phyloP scores from a whole-genome alignment of 2,329 filamentous ascomycete species.

The Scytalidium lignicola region DNA sequence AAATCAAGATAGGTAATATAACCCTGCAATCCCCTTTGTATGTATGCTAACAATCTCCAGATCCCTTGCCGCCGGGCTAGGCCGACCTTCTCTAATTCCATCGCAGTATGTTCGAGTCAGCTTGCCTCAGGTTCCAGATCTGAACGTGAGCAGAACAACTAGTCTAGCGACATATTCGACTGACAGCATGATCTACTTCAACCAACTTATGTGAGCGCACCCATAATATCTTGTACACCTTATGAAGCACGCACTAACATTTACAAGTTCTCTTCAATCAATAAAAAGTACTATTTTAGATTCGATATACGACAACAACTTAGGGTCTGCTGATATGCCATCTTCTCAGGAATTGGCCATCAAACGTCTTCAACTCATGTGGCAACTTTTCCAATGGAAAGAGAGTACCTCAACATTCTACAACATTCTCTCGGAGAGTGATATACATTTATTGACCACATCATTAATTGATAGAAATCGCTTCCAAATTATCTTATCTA shows the following conservation, averaged over 20 bases:
- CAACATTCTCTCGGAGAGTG: background rate
- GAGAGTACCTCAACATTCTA: constrained; percentile 4
- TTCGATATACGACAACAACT: constrained; percentile 8
- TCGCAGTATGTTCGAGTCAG: background rate
- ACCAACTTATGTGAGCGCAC: background rate
- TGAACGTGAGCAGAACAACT: background rate
- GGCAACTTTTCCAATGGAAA: constrained; percentile 9
- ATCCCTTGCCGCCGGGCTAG: background rate
- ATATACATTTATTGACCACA: constrained; percentile 2
- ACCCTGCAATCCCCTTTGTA: constrained; percentile 1
- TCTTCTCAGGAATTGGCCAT: constrained; percentile 1
- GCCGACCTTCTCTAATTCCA: background rate
- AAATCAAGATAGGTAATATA: constrained; percentile 23
- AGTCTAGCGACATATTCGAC: background rate
- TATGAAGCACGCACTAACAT: background rate
- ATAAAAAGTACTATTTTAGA: background rate
- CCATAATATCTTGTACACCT: background rate
- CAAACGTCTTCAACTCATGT: constrained; percentile 10
- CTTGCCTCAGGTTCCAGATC: background rate
- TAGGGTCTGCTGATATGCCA: constrained; percentile 3
- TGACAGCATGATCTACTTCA: background rate
- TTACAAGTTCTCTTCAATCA: background rate
- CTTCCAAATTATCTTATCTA: constrained; percentile 9
- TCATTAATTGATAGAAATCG: constrained; percentile 6
- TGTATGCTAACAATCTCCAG: constrained; percentile 1